These are phyloP conservation scores for Rhexocercosporidium sp. DNA, from an alignment of 2,329 filamentous ascomycete genomes.

Conservation along the genomic window DNA sequence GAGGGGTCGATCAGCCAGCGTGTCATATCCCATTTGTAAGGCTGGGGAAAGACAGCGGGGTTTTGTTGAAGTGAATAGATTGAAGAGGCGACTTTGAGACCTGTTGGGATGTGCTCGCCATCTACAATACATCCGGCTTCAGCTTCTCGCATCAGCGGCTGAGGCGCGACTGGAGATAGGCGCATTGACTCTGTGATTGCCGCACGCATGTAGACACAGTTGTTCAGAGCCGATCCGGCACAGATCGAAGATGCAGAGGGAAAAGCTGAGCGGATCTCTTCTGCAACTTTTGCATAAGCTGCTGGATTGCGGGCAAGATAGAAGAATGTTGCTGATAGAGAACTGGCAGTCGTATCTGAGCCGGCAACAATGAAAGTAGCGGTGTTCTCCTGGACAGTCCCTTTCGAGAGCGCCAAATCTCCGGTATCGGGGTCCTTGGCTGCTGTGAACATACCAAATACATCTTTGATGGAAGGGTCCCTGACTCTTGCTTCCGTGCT, in stretches of 20 bases:
- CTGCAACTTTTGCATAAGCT: conserved; percentile 37
- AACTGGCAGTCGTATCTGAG: conserved; percentile 44
- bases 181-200: conserved; percentile 54
- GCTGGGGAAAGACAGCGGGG: conserved; percentile 37
- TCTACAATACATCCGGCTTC: conserved; percentile 41
- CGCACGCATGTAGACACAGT: conserved; percentile 50
- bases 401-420: conserved; percentile 38
- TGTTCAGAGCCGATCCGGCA: conserved; percentile 41
- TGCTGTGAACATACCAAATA: conserved; percentile 76
- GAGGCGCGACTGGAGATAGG: conserved; percentile 49
- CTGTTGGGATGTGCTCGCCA: conserved; percentile 43
- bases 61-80: conserved; percentile 46
- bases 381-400: conserved; percentile 13
- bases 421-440: conserved; percentile 74
- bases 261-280: conserved; percentile 45
- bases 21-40: conserved; percentile 41
- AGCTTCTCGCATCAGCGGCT: conserved; percentile 43
- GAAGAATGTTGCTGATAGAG: conserved; percentile 44
- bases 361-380: conserved; percentile 26
- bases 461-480: conserved; percentile 67
- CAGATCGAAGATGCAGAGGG: conserved; percentile 39
- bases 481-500: conserved; percentile 42
- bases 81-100: conserved; percentile 43
- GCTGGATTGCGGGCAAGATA: conserved; percentile 42
- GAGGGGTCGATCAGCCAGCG: conserved; percentile 40